Base-by-base conservation (phyloP, 2,329 filamentous ascomycete species). In the Onygenales sp. region DNA sequence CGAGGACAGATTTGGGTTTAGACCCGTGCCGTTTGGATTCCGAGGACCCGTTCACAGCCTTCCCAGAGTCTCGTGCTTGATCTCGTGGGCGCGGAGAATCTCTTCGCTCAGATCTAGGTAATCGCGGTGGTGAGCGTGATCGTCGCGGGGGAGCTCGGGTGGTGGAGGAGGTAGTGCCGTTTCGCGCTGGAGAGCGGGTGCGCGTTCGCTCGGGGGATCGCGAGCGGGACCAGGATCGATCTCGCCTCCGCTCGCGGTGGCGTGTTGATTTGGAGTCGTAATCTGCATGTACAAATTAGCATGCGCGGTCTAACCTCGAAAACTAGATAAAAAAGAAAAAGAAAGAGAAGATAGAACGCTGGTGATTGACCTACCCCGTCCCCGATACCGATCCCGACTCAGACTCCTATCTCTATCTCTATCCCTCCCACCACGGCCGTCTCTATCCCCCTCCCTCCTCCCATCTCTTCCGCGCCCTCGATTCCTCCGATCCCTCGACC, bases 401-500 rank as follows among this genome's bases (percentile, higher is more conserved):
- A 59, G 49, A 43, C 61, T 62, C 53, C 60, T 49, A 48, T 67
- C 64, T 57, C 69, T 68, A 38, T 72, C 69, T 52, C 66, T 63
- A 54, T 66, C 72, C 45, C 33, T 48, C 33, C 45, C 17, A 14
- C 61, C 48, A 47, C 66, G 63, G 57, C 69, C 67, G 41, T 73
- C 69, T 52, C 67, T 63, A 53, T 66, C 72, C 47, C 70, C 49
- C 68, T 63, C 39, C 69, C 48, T 66, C 67, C 38, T 72, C 72
- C 45, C 69, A 71, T 66, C 35, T 67, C 63, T 54, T 69, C 55
- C 65, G 41, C 59, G 54, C 55, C 69, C 64, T 51, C 66, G 61
- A 35, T 54, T 52, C 50, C 62, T 63, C 53, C 69, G 65, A 53
- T 75, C 72, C 56, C 69, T 66, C 39, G 74, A 76, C 59, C 70